phyloP scores from a whole-genome alignment of 768 basidiomycete genomes.

The Tylopilus sp. region DNA sequence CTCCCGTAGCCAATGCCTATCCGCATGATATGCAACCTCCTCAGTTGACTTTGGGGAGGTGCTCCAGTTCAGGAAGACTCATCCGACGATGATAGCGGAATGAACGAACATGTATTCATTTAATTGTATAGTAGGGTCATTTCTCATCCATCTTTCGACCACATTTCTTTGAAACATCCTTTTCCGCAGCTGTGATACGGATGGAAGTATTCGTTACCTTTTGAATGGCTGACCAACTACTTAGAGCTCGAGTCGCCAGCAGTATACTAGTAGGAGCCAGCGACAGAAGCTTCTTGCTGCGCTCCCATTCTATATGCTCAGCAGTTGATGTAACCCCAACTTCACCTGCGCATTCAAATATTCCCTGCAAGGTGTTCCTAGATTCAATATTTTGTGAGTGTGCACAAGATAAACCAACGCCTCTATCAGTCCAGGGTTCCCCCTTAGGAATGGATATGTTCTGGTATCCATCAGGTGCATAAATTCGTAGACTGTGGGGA shows the following conservation, averaged over 20 bases:
- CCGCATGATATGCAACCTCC: constrained; percentile 53
- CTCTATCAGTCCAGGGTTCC: not conserved
- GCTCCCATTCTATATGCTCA: no score
- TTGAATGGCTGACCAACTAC: no score
- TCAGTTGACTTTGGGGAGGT: constrained; percentile 58
- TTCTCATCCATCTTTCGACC: no score
- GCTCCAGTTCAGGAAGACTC: constrained; percentile 19
- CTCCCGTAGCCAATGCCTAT: constrained; percentile 54
- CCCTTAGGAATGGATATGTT: constrained; percentile 7
- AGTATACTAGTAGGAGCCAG: no score
- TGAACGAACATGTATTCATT: not conserved
- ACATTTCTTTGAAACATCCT: no score
- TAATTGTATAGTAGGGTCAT: no score
- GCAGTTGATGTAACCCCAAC: not conserved
- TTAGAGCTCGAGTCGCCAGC: no score
- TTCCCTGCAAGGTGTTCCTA: not conserved
- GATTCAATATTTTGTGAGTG: not conserved
- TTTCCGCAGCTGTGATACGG: no score
- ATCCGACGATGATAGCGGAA: constrained; percentile 15
- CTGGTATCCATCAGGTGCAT: not conserved
- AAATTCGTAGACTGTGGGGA: constrained; percentile 8
- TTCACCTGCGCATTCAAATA: constrained; percentile 1
- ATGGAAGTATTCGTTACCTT: no score
- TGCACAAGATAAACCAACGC: not conserved
- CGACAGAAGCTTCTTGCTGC: not conserved